phyloP scores from a whole-genome alignment of 2,329 filamentous ascomycete genomes.

The Metarhizium brunneum region DNA sequence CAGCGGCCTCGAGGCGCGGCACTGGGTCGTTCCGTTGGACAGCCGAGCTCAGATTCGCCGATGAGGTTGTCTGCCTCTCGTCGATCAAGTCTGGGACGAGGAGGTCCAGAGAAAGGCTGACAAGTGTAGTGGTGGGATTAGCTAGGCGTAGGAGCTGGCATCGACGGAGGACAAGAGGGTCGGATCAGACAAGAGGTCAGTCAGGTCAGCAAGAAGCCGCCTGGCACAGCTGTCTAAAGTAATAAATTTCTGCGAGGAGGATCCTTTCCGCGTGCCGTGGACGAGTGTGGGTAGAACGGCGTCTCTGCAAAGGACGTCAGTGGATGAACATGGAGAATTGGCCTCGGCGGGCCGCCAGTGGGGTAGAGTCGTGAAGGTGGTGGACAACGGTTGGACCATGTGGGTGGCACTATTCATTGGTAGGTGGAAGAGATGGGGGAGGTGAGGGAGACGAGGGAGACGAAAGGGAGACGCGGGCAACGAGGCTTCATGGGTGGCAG shows the following conservation, averaged over 20 bases:
- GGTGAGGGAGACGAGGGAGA: neutral
- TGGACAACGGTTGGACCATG: constrained; percentile 5
- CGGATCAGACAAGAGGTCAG: neutral
- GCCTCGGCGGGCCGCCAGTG: constrained; percentile 9
- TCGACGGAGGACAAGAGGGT: constrained; percentile 1
- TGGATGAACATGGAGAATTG: constrained; percentile 7
- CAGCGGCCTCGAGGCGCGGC: neutral
- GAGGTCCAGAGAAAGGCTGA: neutral
- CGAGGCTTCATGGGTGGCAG: too few relatives aligned
- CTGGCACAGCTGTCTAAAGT: constrained; percentile 1
- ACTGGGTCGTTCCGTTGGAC: neutral
- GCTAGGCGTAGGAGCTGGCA: neutral
- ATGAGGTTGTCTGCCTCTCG: neutral
- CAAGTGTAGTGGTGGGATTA: neutral
- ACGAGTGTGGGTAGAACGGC: constrained; percentile 3
- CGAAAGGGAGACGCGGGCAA: neutral
- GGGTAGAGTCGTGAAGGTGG: constrained; percentile 2
- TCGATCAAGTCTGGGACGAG: neutral
- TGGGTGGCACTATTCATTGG: constrained; percentile 1
- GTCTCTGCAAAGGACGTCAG: constrained; percentile 9
- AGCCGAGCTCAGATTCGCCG: neutral
- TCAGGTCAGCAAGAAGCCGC: neutral
- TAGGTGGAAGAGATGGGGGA: neutral
- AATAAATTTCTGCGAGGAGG: constrained; percentile 7
- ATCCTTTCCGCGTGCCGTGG: constrained; percentile 1